Percentiles rank a stretch among this genome's conserved stretches.
These are phyloP conservation scores for Lobosporangium transversale DNA, from an alignment of 192 early-diverging fungal genomes.

Conservation along the genomic window DNA sequence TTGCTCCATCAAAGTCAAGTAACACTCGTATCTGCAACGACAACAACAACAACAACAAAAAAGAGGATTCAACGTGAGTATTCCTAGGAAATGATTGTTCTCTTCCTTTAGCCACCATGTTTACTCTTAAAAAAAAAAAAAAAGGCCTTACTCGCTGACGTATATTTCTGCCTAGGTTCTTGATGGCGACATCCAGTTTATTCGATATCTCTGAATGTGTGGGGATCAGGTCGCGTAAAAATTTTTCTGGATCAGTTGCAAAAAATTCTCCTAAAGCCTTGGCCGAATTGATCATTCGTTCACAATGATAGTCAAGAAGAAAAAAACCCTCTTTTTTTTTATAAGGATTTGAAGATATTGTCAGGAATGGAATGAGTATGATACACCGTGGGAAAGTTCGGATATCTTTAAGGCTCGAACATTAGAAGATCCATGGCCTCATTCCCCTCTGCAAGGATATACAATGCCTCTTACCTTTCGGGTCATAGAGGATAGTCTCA, in stretches of 20 bases:
- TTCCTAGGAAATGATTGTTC: too few species aligned
- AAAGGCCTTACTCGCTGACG: constrained; percentile 30
- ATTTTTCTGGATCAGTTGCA: constrained; percentile 19
- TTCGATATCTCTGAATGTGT: constrained; percentile 36
- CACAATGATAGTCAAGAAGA: constrained; percentile 39
- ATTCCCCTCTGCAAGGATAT: too few species aligned
- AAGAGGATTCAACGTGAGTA: neutral
- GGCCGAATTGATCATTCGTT: constrained; percentile 45
- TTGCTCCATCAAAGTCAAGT: constrained; percentile 44
- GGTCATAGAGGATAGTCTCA: constrained; percentile 50
- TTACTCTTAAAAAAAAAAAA: neutral
- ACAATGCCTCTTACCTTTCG: constrained; percentile 18
- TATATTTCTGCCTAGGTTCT: constrained; percentile 23
- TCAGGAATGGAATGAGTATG: too few species aligned
- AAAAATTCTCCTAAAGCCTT: constrained; percentile 26
- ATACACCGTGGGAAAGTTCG: too few species aligned
- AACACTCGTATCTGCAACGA: constrained; percentile 23
- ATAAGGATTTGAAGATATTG: neutral
- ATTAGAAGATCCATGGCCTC: too few species aligned
- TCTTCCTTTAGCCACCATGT: too few species aligned
- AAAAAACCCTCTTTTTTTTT: constrained; percentile 28
- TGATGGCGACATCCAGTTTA: constrained; percentile 35
- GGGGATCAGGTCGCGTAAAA: constrained; percentile 35
- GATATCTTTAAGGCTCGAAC: too few species aligned
- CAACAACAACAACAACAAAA: neutral